Percentiles rank a stretch among this genome's conserved stretches.
These are phyloP conservation scores for Spinacia oleracea DNA, from an alignment of 179 eudicot genomes.

Conservation along the genomic window DNA sequence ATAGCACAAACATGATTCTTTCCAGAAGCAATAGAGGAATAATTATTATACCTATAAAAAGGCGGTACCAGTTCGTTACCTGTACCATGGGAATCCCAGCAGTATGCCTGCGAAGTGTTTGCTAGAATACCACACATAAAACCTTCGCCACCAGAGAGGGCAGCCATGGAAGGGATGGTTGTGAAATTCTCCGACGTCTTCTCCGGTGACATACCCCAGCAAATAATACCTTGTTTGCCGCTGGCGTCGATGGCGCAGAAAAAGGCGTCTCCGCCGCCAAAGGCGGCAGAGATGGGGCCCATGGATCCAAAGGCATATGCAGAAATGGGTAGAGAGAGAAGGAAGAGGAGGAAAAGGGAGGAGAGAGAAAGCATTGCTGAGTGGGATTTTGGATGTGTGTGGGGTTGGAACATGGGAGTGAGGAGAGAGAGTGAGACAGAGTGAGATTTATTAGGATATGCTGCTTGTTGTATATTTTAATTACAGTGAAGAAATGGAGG, in stretches of 20 bases:
- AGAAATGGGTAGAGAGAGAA: conserved; percentile 23
- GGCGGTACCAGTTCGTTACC: conserved; percentile 55
- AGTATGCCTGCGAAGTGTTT: conserved; percentile 63
- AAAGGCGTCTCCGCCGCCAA: conserved; percentile 50
- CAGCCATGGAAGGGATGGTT: conserved; percentile 62
- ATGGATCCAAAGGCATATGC: conserved; percentile 75
- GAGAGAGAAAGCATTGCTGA: conserved; percentile 25
- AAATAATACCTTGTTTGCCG: conserved; percentile 72
- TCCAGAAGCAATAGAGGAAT: conserved; percentile 73
- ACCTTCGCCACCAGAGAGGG: conserved; percentile 70
- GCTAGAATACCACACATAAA: conserved; percentile 81
- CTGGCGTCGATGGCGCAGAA: conserved; percentile 96
- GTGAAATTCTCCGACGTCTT: conserved; percentile 33
- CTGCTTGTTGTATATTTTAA: no score
- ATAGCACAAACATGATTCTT: conserved; percentile 75
- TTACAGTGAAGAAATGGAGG: background rate
- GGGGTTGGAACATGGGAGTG: conserved; percentile 19
- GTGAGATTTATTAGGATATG: conserved; percentile 5
- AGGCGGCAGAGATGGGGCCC: conserved; percentile 88
- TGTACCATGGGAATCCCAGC: conserved; percentile 58
- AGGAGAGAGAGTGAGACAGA: conserved; percentile 4
- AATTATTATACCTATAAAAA: conserved; percentile 39
- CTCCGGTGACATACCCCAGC: conserved; percentile 57
- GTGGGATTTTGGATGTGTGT: background rate
- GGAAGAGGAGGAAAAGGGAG: conserved; percentile 19